phyloP scores from a whole-genome alignment of 1,284 basidiomycete genomes.

The Jaminaea rosea region DNA sequence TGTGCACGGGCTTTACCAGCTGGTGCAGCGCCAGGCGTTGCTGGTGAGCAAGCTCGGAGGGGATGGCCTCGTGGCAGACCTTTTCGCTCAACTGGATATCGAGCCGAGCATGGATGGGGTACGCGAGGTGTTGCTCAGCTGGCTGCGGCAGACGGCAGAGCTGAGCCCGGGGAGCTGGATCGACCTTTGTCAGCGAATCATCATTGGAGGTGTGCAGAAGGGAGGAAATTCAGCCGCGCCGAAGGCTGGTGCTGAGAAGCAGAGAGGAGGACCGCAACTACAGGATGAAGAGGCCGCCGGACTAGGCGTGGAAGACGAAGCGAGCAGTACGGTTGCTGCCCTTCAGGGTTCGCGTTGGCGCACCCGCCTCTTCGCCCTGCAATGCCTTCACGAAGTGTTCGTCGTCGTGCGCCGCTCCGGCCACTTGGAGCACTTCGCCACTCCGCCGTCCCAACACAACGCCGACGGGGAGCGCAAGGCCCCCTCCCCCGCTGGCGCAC shows the following conservation, averaged over 20 bases:
- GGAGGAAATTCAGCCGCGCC: conserved; percentile 3
- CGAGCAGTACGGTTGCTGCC: neutral
- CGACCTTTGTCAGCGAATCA: conserved; percentile 88
- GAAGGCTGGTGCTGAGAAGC: neutral
- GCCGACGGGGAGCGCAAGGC: neutral
- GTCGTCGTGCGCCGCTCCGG: conserved; percentile 64
- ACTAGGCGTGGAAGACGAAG: conserved; percentile 49
- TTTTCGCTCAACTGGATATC: conserved; percentile 88
- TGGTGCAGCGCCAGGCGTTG: conserved; percentile 88
- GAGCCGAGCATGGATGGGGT: conserved; percentile 92
- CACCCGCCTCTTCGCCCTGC: conserved; percentile 87
- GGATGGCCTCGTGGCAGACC: conserved; percentile 81
- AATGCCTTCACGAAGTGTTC: conserved; percentile 85
- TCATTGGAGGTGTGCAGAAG: conserved; percentile 56
- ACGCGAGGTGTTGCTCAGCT: conserved; percentile 81
- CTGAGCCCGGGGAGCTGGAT: conserved; percentile 95
- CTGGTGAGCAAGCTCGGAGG: conserved; percentile 88
- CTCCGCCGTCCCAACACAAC: conserved; percentile 57
- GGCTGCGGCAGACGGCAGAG: conserved; percentile 87
- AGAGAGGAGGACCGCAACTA: too few species aligned
- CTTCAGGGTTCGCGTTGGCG: conserved; percentile 61
- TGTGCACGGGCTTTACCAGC: conserved; percentile 89
- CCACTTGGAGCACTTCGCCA: conserved; percentile 47
- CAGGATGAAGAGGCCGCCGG: conserved; percentile 87
- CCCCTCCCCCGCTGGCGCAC: conserved; percentile 53